Evolutionary conservation across 2,329 filamentous ascomycete species (phyloP).

Genomic region (Orbilia quercus): DNA sequence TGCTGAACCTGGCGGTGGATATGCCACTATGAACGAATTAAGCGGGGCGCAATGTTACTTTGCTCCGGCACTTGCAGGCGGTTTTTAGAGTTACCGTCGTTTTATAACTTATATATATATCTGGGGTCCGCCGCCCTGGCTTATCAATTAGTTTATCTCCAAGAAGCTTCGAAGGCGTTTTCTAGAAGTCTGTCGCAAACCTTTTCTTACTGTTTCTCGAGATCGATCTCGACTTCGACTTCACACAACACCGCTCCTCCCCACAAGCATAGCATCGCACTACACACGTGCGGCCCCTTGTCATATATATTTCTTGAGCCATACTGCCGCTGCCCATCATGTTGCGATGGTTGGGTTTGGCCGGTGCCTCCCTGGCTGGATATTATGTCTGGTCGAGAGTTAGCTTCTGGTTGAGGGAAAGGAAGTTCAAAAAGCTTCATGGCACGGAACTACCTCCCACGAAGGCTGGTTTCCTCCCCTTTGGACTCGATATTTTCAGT

Average conservation of each 20-base stretch:
- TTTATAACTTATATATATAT: conserved; percentile 29
- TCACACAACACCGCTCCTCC: no score
- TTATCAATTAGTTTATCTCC: neutral
- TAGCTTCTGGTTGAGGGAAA: conserved; percentile 35
- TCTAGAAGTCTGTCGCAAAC: neutral
- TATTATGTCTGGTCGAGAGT: conserved; percentile 40
- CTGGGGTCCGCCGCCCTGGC: neutral
- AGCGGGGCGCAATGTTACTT: conserved; percentile 35
- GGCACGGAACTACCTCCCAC: conserved; percentile 26
- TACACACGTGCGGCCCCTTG: conserved; percentile 1
- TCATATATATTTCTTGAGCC: conserved; percentile 2
- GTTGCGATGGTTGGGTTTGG: conserved; percentile 43
- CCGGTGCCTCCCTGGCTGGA: conserved; percentile 34
- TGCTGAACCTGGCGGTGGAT: neutral
- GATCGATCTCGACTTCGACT: neutral
- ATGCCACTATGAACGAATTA: neutral
- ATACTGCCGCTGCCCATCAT: conserved; percentile 21
- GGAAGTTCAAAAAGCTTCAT: conserved; percentile 35
- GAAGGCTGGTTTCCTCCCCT: conserved; percentile 20
- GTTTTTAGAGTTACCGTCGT: conserved; percentile 11
- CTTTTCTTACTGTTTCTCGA: neutral
- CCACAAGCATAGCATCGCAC: no score
- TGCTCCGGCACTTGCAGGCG: conserved; percentile 28
- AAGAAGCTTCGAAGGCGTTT: neutral
- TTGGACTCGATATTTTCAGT: conserved; percentile 44